Evolutionary conservation across 1,284 basidiomycete species (phyloP).

Genomic region (Acaromyces ingoldii): DNA sequence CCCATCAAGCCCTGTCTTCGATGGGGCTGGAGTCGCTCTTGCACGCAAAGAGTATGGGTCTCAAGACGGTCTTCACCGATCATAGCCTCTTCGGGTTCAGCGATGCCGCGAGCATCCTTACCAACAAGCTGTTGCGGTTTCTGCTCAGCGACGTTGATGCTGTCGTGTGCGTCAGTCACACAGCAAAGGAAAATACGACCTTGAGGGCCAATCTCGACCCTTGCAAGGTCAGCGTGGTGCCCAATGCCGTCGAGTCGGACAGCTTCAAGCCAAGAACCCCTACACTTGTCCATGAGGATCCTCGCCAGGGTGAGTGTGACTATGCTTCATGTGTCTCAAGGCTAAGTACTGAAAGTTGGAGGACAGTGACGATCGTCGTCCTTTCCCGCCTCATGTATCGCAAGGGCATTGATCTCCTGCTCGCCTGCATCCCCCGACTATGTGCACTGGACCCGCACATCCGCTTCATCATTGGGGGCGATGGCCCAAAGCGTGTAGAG

Average conservation of each 20-base stretch:
- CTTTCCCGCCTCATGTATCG: conserved; percentile 93
- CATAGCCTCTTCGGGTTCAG: conserved; percentile 95
- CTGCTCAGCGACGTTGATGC: conserved; percentile 85
- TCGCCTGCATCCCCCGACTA: conserved; percentile 83
- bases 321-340: too few relatives aligned
- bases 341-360: neutral
- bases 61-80: conserved; percentile 83
- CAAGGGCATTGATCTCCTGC: conserved; percentile 92
- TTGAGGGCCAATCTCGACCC: conserved; percentile 64
- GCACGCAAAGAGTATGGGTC: conserved; percentile 60
- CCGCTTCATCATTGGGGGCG: conserved; percentile 80
- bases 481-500: conserved; percentile 92
- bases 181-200: conserved; percentile 76
- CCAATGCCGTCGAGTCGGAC: conserved; percentile 84
- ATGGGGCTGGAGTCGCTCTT: conserved; percentile 88
- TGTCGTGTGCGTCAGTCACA: conserved; percentile 90
- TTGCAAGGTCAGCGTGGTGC: conserved; percentile 59
- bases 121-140: conserved; percentile 87
- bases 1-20: conserved; percentile 82
- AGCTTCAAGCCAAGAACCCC: conserved; percentile 68
- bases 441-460: conserved; percentile 78
- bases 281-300: conserved; percentile 3
- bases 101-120: conserved; percentile 83
- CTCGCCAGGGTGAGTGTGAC: neutral
- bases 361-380: conserved; percentile 81